These are phyloP conservation scores for Pseudonectria buxi DNA, from an alignment of 2,329 filamentous ascomycete genomes.

Conservation along the genomic window DNA sequence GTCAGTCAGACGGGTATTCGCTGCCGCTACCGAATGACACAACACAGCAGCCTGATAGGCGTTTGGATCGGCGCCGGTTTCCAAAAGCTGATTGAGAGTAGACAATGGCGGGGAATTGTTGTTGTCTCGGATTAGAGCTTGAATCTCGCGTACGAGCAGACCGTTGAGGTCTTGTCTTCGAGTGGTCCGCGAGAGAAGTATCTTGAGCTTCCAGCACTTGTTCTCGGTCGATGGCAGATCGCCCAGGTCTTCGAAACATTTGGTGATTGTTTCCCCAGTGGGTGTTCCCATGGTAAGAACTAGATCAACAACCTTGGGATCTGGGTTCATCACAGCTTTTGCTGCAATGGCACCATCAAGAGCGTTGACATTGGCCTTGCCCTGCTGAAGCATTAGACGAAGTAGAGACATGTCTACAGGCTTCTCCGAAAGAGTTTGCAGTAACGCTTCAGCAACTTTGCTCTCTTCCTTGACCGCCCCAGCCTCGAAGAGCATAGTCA, in stretches of 20 bases:
- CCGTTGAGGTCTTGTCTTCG: slow-evolving; percentile 38
- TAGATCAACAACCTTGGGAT: slow-evolving; percentile 42
- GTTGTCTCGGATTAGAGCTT: slow-evolving; percentile 33
- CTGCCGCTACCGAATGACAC: slow-evolving; percentile 42
- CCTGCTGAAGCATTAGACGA: slow-evolving; percentile 41
- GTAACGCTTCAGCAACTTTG: slow-evolving; percentile 37
- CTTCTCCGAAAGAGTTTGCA: slow-evolving; percentile 34
- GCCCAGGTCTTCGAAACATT: slow-evolving; percentile 36
- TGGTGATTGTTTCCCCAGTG: slow-evolving; percentile 34
- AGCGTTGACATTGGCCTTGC: slow-evolving; percentile 47
- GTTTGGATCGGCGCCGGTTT: slow-evolving; percentile 49
- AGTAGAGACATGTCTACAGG: slow-evolving; percentile 46
- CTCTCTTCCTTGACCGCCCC: slow-evolving; percentile 36
- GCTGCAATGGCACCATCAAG: slow-evolving; percentile 37
- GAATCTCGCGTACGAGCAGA: slow-evolving; percentile 45
- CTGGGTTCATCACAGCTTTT: slow-evolving; percentile 35
- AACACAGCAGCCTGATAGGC: slow-evolving; percentile 44
- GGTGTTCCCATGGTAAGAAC: slow-evolving; percentile 42
- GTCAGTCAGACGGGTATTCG: slow-evolving; percentile 40
- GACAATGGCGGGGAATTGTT: slow-evolving; percentile 33
- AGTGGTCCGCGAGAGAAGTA: slow-evolving; percentile 37
- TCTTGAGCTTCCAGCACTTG: slow-evolving; percentile 44
- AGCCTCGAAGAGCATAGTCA: slow-evolving; percentile 38
- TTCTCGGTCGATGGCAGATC: slow-evolving; percentile 35
- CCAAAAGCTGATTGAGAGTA: slow-evolving; percentile 40